A percentile compares a stretch with the other conserved stretches of the same genome.
These are phyloP conservation scores for Mycena amicta DNA, from an alignment of 768 basidiomycete genomes.

Conservation along the genomic window DNA sequence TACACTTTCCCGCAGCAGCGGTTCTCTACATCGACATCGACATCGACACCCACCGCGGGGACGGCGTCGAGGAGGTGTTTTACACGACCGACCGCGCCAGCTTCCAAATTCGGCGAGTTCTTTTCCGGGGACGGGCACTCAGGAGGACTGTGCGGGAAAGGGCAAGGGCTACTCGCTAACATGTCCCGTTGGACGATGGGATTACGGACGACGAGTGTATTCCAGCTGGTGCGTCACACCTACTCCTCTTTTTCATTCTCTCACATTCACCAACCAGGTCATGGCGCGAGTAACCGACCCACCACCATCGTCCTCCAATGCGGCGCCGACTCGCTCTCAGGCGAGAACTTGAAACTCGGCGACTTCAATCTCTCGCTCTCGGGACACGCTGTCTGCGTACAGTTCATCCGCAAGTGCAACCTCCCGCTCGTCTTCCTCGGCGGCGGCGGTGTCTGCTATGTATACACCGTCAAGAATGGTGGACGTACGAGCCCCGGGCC, in stretches of 20 bases:
- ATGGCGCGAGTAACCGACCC: slow-evolving; percentile 78
- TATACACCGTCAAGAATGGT: slow-evolving; percentile 98
- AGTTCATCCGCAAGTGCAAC: slow-evolving; percentile 79
- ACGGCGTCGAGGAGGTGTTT: slow-evolving; percentile 98
- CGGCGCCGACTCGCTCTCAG: slow-evolving; percentile 93
- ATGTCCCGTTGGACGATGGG: slow-evolving; percentile 93
- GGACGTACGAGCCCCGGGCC: no score
- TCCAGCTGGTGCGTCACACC: no score
- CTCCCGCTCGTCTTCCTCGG: slow-evolving; percentile 90
- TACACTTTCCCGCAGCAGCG: slow-evolving; percentile 78
- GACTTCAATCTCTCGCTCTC: slow-evolving; percentile 95
- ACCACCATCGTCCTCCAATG: slow-evolving; percentile 91
- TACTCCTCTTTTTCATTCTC: no score
- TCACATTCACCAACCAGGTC: no score
- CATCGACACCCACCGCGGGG: slow-evolving; percentile 98
- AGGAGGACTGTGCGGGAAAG: slow-evolving; percentile 81
- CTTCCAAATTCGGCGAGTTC: slow-evolving; percentile 94
- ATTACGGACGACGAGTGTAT: slow-evolving; percentile 89
- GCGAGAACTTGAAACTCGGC: slow-evolving; percentile 94
- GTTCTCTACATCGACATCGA: slow-evolving; percentile 97
- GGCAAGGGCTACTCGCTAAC: slow-evolving; percentile 89
- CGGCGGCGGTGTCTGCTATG: slow-evolving; percentile 92
- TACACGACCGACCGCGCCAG: slow-evolving; percentile 93
- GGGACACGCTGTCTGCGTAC: slow-evolving; percentile 90
- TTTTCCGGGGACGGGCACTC: slow-evolving; percentile 88